A percentile compares a stretch with the other conserved stretches of the same genome.
Conservation (phyloP, 495 filamentous ascomycete genomes). For the Aspergillus kassunensis region DNA sequence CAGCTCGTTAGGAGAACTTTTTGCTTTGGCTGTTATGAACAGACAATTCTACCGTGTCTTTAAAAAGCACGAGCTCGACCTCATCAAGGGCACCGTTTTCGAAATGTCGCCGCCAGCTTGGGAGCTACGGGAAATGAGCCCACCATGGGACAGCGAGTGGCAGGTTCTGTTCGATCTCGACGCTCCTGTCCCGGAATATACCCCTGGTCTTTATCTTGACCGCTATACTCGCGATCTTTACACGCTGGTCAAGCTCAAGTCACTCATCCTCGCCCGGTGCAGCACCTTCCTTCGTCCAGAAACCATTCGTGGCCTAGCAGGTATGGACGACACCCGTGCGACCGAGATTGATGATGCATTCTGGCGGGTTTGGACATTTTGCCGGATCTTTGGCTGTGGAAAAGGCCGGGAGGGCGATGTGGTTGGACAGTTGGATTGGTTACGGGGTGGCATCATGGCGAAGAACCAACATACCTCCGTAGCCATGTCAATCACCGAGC, state of each 20-base stretch:
- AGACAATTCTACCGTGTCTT: constrained; percentile 57
- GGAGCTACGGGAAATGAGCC: constrained; percentile 62
- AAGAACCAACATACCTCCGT: constrained; percentile 29
- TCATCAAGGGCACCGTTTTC: constrained; percentile 53
- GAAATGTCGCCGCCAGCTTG: constrained; percentile 60
- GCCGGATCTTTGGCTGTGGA: constrained; percentile 58
- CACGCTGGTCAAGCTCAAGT: constrained; percentile 56
- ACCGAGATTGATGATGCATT: constrained; percentile 61
- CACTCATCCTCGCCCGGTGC: constrained; percentile 56
- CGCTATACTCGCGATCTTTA: constrained; percentile 55
- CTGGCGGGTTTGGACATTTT: constrained; percentile 70
- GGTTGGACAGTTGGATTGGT: constrained; percentile 62
- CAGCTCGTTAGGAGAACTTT: constrained; percentile 53
- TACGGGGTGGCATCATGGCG: constrained; percentile 54
- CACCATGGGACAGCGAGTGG: constrained; percentile 48
- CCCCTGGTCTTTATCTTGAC: constrained; percentile 51
- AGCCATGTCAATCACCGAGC: constrained; percentile 36
- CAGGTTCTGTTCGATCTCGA: constrained; percentile 40
- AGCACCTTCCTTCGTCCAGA: constrained; percentile 55
- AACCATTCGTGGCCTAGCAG: constrained; percentile 53
- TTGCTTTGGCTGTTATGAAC: constrained; percentile 52
- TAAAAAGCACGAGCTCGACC: constrained; percentile 53
- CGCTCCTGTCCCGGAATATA: constrained; percentile 53
- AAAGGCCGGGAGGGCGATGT: constrained; percentile 60
- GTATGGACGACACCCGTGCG: constrained; percentile 43